Evolutionary conservation across 2,329 filamentous ascomycete genomes (phyloP), one percentile per base, ranked within the genome.

Genomic region (Emergomyces africanus): DNA sequence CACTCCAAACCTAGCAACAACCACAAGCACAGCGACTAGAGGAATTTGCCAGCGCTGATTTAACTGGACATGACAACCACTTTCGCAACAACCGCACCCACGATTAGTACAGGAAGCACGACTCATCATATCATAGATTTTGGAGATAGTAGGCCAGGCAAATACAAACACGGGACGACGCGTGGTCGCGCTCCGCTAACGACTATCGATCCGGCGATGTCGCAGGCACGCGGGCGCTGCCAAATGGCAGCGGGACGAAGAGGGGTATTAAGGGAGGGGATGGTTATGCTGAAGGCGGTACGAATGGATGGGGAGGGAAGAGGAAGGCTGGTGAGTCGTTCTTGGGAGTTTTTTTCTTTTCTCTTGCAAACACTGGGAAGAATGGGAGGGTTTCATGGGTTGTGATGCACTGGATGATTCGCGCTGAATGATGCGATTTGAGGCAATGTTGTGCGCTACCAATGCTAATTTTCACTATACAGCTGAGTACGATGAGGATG

Each of bases 401-500:
- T 60, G 33, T 39, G 20, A 39, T 25, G 51, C n/a, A 23, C 55
- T 57, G 51, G 54, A 48, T 15, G n/a, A 25, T 42, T 28, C 42
- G 18, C 54, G 39, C 25, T 18, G 23, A 28, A 3, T 55, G 39
- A 1, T 5, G 12, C 20, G 15, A 28, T 55, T n/a, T 55, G 18
- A 30, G 15, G 20, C 20, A 18, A 9, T 18, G 1, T 37, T 33
- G 10, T 51, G n/a, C 30, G 28, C 5, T 20, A n/a, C 1, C n/a
- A n/a, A 23, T 57, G 42, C 60, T 63, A 39, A 63, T 57, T 39
- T 48, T 59, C 20, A 30, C 42, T 59, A 37, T 39, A 54, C 42
- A 62, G 58, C 61, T 76, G 78, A 74, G 62, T 86, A 86, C 66
- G 86, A 89, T 66, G 87, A 91, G 71, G 82, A 87, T 67, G 85